Base-by-base conservation (phyloP, 768 basidiomycete genomes). In the Hortiboletus flavorubellus region DNA sequence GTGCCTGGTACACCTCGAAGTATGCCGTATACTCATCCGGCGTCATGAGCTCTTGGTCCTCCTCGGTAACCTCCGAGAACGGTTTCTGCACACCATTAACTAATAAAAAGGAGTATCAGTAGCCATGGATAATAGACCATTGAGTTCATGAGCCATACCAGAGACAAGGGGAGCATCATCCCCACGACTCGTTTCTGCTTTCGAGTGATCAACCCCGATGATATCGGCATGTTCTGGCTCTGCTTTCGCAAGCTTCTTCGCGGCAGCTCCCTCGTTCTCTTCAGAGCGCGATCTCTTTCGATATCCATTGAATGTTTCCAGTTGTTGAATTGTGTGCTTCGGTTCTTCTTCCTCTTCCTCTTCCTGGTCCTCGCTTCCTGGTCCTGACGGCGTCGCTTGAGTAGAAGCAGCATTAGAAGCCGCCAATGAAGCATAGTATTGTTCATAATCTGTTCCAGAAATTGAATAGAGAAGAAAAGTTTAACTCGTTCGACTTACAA, bases 11-110 rank as follows among this genome's bases (percentile, higher is more conserved):
- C 56, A 91, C 76, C 61, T 89, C 83, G 66, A 86, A 92, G 72
- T 82, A 93, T 34, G 83, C 83, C 31, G 86, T 84, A 67, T 96
- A 96, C 71, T 97, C 94, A 53, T 95, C 94, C 2, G 91, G 86
- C 4, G 91, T 91, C 94, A 97, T 97, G 62, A 86, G 66, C 45
- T 93, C 94, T 64, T 93, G 88, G 67, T 95, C 88, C 60, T 93
- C 95, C 63, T 97, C 94, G 3, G 91, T 95, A 41, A 98, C 83
- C 58, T 86, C 78, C 4, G 86, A 89, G 63, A 90, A 87, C 8
- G 82, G 79, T 62, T 90, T 84, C 18, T 83, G 78, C 39, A 77
- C 73, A 14, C 93, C 93, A 56, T 86, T 86, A 26, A 98, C 93
- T 91, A 59, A 40, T 40, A 53, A 49, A 52, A 54, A 41, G 23